phyloP scores from a whole-genome alignment of 2,329 filamentous ascomycete species.

The Stachybotrys chlorohalonatus region DNA sequence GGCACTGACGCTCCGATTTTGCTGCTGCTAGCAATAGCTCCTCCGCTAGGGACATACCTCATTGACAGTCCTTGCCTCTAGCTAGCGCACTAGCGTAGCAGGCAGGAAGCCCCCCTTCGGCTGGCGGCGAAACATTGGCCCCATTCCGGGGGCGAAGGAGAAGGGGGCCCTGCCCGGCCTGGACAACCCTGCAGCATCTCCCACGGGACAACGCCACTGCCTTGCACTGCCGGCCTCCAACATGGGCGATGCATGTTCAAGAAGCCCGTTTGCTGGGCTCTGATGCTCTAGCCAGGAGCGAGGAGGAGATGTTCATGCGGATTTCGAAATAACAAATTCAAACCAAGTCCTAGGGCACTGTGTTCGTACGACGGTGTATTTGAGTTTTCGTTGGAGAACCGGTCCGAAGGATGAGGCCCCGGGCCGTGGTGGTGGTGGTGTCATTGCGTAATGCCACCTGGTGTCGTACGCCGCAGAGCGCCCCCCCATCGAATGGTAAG shows the following conservation, averaged over 20 bases:
- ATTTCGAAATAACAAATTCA: too few relatives aligned
- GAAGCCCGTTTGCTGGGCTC: not conserved
- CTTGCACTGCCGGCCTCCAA: not conserved
- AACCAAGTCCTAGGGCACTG: too few relatives aligned
- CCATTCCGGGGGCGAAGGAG: conserved; percentile 5
- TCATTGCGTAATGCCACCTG: not conserved
- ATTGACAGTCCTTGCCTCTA: not conserved
- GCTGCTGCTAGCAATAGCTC: not conserved
- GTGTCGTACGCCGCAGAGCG: not conserved
- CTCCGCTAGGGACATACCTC: not conserved
- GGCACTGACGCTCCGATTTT: not conserved
- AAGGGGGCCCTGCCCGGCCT: not conserved
- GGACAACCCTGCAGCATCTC: not conserved
- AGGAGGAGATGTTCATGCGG: too few relatives aligned
- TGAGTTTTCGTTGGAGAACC: not conserved
- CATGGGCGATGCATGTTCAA: not conserved
- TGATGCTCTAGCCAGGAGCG: too few relatives aligned
- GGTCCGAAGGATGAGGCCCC: not conserved
- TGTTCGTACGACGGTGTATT: too few relatives aligned
- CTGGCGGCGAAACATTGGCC: conserved; percentile 10
- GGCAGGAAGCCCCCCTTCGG: not conserved
- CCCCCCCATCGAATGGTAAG: too few relatives aligned
- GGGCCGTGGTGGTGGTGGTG: not conserved
- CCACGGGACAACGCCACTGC: not conserved
- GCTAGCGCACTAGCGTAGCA: not conserved